These are phyloP conservation scores for Colletotrichum eleusines DNA, from an alignment of 2,329 filamentous ascomycete species.

Conservation along the genomic window DNA sequence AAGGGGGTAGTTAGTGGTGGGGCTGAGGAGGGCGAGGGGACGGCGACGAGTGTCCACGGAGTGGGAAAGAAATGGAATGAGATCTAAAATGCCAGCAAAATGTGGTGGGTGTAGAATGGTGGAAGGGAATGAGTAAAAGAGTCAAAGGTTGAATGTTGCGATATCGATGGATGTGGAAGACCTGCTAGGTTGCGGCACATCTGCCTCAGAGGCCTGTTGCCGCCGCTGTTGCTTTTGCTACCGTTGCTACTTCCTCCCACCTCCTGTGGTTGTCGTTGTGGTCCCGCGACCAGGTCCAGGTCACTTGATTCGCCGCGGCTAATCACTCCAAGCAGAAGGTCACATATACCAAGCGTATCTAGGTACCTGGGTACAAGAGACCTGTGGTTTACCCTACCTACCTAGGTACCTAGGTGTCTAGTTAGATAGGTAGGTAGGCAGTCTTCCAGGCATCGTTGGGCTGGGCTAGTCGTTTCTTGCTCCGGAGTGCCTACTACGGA, in stretches of 20 bases:
- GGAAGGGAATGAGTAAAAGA: slow-evolving; percentile 22
- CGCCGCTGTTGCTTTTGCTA: slow-evolving; percentile 15
- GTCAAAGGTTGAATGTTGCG: slow-evolving; percentile 39
- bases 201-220: slow-evolving; percentile 39
- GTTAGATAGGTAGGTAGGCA: too few species aligned
- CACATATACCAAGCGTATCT: background rate
- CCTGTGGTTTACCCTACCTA: background rate
- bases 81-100: slow-evolving; percentile 29
- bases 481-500: background rate
- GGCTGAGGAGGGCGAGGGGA: background rate
- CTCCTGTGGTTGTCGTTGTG: background rate
- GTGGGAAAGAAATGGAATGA: slow-evolving; percentile 3
- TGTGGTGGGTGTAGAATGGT: slow-evolving; percentile 27
- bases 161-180: slow-evolving; percentile 31
- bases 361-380: background rate
- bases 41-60: slow-evolving; percentile 1
- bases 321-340: background rate
- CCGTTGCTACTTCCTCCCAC: slow-evolving; percentile 1
- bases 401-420: too few species aligned
- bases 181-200: slow-evolving; percentile 35
- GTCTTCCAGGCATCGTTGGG: background rate
- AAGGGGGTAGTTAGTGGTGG: slow-evolving; percentile 13
- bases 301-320: background rate
- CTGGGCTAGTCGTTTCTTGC: background rate
- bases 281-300: slow-evolving; percentile 12